Evolutionary conservation across 2,329 filamentous ascomycete species (phyloP).

Genomic region (Microdochium nivale): DNA sequence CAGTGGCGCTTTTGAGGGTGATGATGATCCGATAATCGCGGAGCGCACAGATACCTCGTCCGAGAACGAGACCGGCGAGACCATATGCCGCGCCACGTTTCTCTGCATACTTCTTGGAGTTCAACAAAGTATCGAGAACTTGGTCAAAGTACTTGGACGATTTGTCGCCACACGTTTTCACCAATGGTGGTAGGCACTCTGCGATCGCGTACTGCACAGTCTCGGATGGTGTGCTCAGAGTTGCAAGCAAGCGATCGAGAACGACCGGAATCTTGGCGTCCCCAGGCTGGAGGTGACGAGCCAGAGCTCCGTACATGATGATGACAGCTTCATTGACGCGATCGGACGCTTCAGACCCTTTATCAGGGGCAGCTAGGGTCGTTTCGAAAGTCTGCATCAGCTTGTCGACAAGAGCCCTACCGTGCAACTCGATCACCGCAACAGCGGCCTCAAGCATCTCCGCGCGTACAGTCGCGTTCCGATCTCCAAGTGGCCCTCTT

Average conservation of each 20-base stretch:
- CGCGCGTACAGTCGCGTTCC: conserved; percentile 64
- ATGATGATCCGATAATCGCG: conserved; percentile 82
- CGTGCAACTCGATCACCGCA: conserved; percentile 70
- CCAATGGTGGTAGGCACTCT: conserved; percentile 85
- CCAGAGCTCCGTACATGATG: conserved; percentile 91
- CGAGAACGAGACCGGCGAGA: conserved; percentile 79
- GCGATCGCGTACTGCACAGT: conserved; percentile 95
- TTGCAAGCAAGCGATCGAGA: conserved; percentile 75
- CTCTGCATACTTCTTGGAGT: conserved; percentile 84
- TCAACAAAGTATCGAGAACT: conserved; percentile 73
- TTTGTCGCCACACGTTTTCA: conserved; percentile 71
- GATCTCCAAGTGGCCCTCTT: conserved; percentile 78
- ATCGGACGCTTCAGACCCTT: conserved; percentile 72
- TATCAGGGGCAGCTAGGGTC: conserved; percentile 78
- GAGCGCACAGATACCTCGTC: conserved; percentile 75
- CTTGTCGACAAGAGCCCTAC: conserved; percentile 73
- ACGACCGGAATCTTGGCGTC: conserved; percentile 84
- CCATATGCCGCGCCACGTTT: conserved; percentile 93
- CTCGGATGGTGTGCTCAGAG: conserved; percentile 89
- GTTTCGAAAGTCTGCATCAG: conserved; percentile 89
- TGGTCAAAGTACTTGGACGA: conserved; percentile 72
- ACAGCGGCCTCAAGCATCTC: conserved; percentile 92
- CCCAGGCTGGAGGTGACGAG: conserved; percentile 75
- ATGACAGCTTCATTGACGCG: conserved; percentile 95
- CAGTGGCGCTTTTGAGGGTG: conserved; percentile 70